Evolutionary conservation across 1,284 basidiomycete genomes (phyloP), one percentile per base, ranked within the genome.

Genomic region (Irpex sp.): DNA sequence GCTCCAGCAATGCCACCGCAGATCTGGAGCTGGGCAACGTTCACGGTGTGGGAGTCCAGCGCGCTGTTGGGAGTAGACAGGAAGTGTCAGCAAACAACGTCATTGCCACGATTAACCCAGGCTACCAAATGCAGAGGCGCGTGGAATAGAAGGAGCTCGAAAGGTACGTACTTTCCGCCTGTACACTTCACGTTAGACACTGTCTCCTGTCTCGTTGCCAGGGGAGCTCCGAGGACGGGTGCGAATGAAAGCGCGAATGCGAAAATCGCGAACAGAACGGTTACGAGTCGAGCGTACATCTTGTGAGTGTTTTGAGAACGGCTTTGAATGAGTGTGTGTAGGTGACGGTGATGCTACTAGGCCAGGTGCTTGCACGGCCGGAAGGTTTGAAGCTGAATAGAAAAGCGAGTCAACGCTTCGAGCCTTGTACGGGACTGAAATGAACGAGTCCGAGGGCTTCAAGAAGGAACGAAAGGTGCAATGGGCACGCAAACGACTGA

Each of bases 21-120:
- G 66, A 75, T 75, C 65, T 70, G 68, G 31, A 75, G 72, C 44
- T 67, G 68, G 26, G 74, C 74, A 49, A 75, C 74, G 69, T 75
- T 73, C 21, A 70, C 68, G 40, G 70, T 71, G 67, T 75, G 74
- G 66, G 68, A 72, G 65, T 75, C 73, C 21, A 75, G 68, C 2
- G 72, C 62, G 13, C 74, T 75, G 60, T 26, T 51, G 7, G 21
- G 4, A n/a, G 21, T 15, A 17, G 40, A 11, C 15, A 15, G 40
- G 5, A 36, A 37, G 15, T 4, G 26, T 44, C 31, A 58, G 49
- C 34, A 19, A 5, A 19, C 54, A 31, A 31, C 52, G 31, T 38
- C 21, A 40, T 11, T 17, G 4, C n/a, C n/a, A 34, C 15, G 2
- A 26, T 26, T 26, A 26, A 26, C 26, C 26, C 26, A 26, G 26